phyloP scores from a whole-genome alignment of 2,329 filamentous ascomycete species.

The Tricladium varicosporioides region DNA sequence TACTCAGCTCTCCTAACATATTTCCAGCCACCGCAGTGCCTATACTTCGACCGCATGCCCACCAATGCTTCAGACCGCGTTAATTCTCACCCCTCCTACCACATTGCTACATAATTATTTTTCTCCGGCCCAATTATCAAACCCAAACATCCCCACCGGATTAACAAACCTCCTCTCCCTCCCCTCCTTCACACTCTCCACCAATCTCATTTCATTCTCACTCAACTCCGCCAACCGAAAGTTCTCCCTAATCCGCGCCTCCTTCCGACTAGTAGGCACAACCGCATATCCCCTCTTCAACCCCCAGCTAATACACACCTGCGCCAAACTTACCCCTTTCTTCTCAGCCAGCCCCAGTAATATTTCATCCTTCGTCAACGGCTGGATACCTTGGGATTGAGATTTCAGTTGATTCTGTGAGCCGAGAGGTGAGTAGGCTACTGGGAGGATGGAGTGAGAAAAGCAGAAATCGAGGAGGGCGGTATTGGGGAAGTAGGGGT shows the following conservation, averaged over 20 bases:
- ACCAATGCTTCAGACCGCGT: too few relatives aligned
- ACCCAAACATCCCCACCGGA: constrained; percentile 76
- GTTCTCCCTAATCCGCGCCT: constrained; percentile 66
- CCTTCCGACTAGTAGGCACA: constrained; percentile 68
- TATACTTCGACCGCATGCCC: too few relatives aligned
- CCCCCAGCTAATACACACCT: constrained; percentile 69
- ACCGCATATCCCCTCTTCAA: constrained; percentile 66
- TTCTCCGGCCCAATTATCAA: constrained; percentile 65
- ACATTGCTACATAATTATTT: too few relatives aligned
- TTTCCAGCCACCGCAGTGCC: too few relatives aligned
- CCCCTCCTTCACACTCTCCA: constrained; percentile 57
- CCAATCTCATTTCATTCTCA: constrained; percentile 54
- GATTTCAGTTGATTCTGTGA: constrained; percentile 57
- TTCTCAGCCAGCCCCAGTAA: constrained; percentile 61
- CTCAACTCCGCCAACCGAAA: constrained; percentile 63
- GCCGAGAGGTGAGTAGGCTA: constrained; percentile 69
- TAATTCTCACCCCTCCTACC: background rate
- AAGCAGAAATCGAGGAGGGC: constrained; percentile 68
- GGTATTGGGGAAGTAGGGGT: constrained; percentile 70
- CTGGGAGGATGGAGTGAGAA: constrained; percentile 66
- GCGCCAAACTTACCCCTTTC: constrained; percentile 56
- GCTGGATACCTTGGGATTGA: constrained; percentile 41
- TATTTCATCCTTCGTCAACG: constrained; percentile 53
- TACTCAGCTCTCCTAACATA: too few relatives aligned
- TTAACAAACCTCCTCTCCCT: constrained; percentile 72